Evolutionary conservation across 1,284 basidiomycete genomes (phyloP).

Genomic region (Tremellales sp.): DNA sequence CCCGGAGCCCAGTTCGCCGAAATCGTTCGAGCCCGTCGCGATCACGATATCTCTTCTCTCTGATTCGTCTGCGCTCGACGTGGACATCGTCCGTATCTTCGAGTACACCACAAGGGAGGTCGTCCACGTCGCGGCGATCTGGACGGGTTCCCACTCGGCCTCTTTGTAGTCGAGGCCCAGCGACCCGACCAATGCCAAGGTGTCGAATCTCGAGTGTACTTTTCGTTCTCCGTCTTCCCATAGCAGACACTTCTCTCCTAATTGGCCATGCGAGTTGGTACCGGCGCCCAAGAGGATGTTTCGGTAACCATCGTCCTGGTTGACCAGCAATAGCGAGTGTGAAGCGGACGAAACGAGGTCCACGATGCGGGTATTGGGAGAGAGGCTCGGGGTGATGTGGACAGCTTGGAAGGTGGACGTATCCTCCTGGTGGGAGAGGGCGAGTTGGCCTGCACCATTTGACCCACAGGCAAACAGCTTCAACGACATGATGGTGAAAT

Average conservation of each 20-base stretch:
- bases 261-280: slow-evolving; percentile 41
- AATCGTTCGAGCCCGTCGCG: slow-evolving; percentile 77
- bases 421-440: slow-evolving; percentile 58
- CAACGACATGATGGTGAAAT: neutral
- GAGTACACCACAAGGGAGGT: slow-evolving; percentile 63
- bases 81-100: neutral
- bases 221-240: slow-evolving; percentile 23
- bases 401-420: slow-evolving; percentile 52
- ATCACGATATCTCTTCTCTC: slow-evolving; percentile 58
- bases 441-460: slow-evolving; percentile 72
- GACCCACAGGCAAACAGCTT: slow-evolving; percentile 63
- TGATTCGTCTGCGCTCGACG: neutral
- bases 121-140: slow-evolving; percentile 70
- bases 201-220: slow-evolving; percentile 33
- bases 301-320: neutral
- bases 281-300: slow-evolving; percentile 37
- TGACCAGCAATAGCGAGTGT: slow-evolving; percentile 34
- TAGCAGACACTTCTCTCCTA: slow-evolving; percentile 34
- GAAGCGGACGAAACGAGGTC: slow-evolving; percentile 36
- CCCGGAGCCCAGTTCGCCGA: slow-evolving; percentile 64
- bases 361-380: slow-evolving; percentile 11
- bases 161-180: slow-evolving; percentile 31
- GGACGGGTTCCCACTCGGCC: slow-evolving; percentile 31
- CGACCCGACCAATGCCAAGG: slow-evolving; percentile 16
- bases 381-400: slow-evolving; percentile 8